Evolutionary conservation across 768 basidiomycete genomes (phyloP), one percentile per base, ranked within the genome.

Genomic region (Kwoniella pini): DNA sequence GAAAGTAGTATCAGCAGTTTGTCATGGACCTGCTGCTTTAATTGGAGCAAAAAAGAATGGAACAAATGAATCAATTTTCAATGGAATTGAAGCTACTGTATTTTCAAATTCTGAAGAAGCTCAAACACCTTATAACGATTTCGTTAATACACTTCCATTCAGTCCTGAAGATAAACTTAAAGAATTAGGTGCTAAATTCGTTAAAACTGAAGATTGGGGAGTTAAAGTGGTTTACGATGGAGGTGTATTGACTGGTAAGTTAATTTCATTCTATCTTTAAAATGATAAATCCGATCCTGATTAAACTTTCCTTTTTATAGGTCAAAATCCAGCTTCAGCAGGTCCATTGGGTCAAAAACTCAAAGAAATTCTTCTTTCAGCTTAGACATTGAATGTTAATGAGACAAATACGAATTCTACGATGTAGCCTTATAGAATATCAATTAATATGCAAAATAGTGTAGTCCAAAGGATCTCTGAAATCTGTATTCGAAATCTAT

Each of bases 11-110:
- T 68, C 85, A 3, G 88, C 88, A 2, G 88, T 91, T 24, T 91
- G 90, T 81, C 90, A 91, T 78, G 90, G 89, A 15, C 84, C 89
- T 52, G 87, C 85, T n/a, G 87, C 87, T 1, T 81, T 90, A 21
- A 83, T 86, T 13, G 80, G 80, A 19, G 86, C 78, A 33, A 67
- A 67, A 2, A 83, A 81, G 6, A 85, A 85, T 63, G 78, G 80
- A 5, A 71, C 82, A 17, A 85, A 85, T 44, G 83, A 85, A 62
- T 85, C 87, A 1, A 86, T 90, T 63, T 85, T 90, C 72, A 80
- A 79, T 2, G 87, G 85, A 12, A 83, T 81, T 55, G 70, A 73
- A 17, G 80, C 80, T 50, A 89, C 89, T 0, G 87, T 84, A 24
- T 89, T 91, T 79, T 85, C 87, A 55, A 86, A 91, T 74, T 77